Base-by-base conservation (phyloP, 768 basidiomycete genomes). In the Cystobasidium ongulense region DNA sequence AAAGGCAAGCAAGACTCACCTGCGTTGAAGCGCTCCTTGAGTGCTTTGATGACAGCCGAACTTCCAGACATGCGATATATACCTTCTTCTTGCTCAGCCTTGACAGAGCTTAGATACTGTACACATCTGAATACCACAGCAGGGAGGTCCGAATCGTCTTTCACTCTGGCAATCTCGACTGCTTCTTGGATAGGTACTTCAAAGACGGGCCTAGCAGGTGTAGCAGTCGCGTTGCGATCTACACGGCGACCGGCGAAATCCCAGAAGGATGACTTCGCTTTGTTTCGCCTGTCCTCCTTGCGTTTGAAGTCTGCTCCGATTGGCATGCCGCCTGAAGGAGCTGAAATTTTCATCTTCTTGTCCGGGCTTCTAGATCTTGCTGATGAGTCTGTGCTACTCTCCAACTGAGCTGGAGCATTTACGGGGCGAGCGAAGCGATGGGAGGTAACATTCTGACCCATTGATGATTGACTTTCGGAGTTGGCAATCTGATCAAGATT, bases 21-120 rank as follows among this genome's bases (percentile, higher is more conserved):
- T 75, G 84, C 80, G 80, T 99, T 97, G 83, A 98, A 99, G 74
- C 88, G 87, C 80, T 98, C 96, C 79, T 89, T 92, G 53, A 99
- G 84, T 64, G 84, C 87, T 83, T 96, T 96, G 84, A 98, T 93
- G 72, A 95, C 92, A 38, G 92, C 90, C 76, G 92, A 91, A 80
- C 91, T 93, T 27, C 94, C 94, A 79, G 76, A 77, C 17, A 99
- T 83, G 74, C 96, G 88, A 82, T 97, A 99, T 74, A 99, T 95
- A 38, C 96, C 96, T 82, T 99, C 96, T 79, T 99, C 96, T 77
- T 90, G 88, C 75, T 97, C 91, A 25, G 96, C 95, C 80, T 90
- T 86, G 83, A 94, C 94, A 23, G 87, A 86, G 83, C 98, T 92
- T 70, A 99, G 84, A 82, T 95, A 99, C 79, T 96, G 89, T 76